Evolutionary conservation across 345 rosid genomes (phyloP), one percentile per base, ranked within the genome.

Genomic region (Gynandropsis gynandra): DNA sequence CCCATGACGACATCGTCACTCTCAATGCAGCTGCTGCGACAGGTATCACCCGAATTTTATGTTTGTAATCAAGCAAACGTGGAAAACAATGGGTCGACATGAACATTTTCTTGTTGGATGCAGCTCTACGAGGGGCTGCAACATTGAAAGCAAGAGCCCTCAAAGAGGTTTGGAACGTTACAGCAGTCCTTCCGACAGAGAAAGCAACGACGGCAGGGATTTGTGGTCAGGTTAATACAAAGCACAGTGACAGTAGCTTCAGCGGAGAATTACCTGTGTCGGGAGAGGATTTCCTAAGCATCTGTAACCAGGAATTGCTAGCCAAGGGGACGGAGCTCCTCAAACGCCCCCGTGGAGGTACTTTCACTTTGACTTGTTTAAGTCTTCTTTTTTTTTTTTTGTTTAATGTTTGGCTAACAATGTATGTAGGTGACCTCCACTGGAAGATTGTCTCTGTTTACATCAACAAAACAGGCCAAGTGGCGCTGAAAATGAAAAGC

Each of bases 21-120:
- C 89, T 90, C n/a, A 90, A 92, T 11, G 95, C 96, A 17, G 98
- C 93, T 3, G 96, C 96, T 43, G 98, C 98, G 16, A 87, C 98
- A 20, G 95, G 97, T 86, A 78, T 13, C n/a, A n/a, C n/a, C n/a
- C n/a, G n/a, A n/a, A n/a, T n/a, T n/a, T n/a, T n/a, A n/a, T n/a
- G n/a, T n/a, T n/a, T n/a, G n/a, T n/a, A n/a, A n/a, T n/a, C n/a
- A n/a, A n/a, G n/a, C n/a, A n/a, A n/a, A n/a, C n/a, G n/a, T n/a
- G n/a, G n/a, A n/a, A n/a, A n/a, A n/a, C n/a, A n/a, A n/a, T n/a
- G n/a, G n/a, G n/a, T n/a, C n/a, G n/a, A 35, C 47, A 42, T 10
- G 33, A 59, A 20, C 17, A 48, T 10, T 21, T 36, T 47, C 20
- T 27, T 10, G n/a, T 51, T 35, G 36, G 8, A 3, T 54, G 67